A percentile compares a stretch with the other conserved stretches of the same genome.
These are phyloP conservation scores for Moniliella sp. DNA, from an alignment of 1,284 basidiomycete genomes.

Conservation along the genomic window DNA sequence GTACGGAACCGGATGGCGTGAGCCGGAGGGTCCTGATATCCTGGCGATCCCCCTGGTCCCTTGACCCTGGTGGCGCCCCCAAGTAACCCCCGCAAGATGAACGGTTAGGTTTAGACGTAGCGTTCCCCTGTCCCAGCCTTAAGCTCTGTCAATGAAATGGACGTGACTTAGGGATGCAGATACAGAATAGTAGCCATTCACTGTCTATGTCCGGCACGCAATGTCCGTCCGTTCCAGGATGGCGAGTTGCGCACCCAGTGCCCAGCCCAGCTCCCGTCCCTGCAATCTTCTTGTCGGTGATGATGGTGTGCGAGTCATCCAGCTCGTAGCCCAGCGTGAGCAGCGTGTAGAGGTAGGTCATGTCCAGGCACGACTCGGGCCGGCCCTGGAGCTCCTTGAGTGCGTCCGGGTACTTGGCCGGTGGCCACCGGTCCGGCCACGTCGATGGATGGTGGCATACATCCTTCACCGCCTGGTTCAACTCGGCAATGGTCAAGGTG, in stretches of 20 bases:
- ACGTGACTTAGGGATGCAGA: too few relatives aligned
- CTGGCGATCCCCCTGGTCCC: too few relatives aligned
- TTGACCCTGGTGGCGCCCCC: too few relatives aligned
- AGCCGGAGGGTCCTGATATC: too few relatives aligned
- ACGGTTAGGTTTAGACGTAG: too few relatives aligned
- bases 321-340: constrained; percentile 43
- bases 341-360: constrained; percentile 81
- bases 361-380: constrained; percentile 81
- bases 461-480: constrained; percentile 14
- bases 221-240: constrained; percentile 15
- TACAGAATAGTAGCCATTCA: too few relatives aligned
- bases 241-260: constrained; percentile 47
- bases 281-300: constrained; percentile 51
- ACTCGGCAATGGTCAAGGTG: constrained; percentile 14
- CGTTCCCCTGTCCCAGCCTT: too few relatives aligned
- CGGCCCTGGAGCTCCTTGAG: constrained; percentile 57
- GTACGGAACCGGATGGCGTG: too few relatives aligned
- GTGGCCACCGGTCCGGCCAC: constrained; percentile 14
- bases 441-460: constrained; percentile 8
- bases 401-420: constrained; percentile 34
- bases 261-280: constrained; percentile 91
- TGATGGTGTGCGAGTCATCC: constrained; percentile 42
- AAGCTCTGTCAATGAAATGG: too few relatives aligned
- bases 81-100: too few relatives aligned
- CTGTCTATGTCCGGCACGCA: constrained; percentile 8